These are phyloP conservation scores for Flaveria trinervia DNA, from an alignment of 129 eudicot species.

Conservation along the genomic window DNA sequence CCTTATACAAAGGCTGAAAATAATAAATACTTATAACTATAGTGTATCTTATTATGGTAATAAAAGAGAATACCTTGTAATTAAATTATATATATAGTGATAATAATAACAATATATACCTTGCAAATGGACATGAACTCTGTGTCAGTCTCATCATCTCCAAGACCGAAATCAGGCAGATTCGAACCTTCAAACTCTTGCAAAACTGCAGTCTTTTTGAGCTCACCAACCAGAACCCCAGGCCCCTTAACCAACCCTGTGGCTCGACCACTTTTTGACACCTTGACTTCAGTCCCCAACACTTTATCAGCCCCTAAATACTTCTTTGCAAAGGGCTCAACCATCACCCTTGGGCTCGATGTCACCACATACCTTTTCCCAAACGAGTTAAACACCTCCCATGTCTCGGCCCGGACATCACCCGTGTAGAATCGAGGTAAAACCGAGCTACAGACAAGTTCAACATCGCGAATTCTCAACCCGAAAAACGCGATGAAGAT, in stretches of 20 bases:
- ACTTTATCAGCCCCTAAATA: conserved; percentile 83
- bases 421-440: conserved; percentile 74
- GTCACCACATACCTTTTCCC: conserved; percentile 78
- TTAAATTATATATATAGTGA: neutral
- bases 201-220: conserved; percentile 53
- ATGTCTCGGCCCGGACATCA: conserved; percentile 73
- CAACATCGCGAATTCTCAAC: conserved; percentile 57
- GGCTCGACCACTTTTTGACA: conserved; percentile 59
- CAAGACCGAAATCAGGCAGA: conserved; percentile 83
- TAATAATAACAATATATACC: conserved; percentile 41
- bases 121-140: conserved; percentile 93
- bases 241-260: conserved; percentile 75
- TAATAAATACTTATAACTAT: neutral
- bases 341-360: conserved; percentile 78
- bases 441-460: conserved; percentile 74
- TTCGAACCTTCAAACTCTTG: conserved; percentile 51
- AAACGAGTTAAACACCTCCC: conserved; percentile 75
- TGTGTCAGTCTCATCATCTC: conserved; percentile 72
- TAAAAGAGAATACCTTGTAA: neutral
- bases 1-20: too few species aligned
- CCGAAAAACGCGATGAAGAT: conserved; percentile 70
- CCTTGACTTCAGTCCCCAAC: conserved; percentile 76
- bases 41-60: neutral
- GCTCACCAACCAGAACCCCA: conserved; percentile 67
- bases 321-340: conserved; percentile 63